A percentile compares a stretch with the other conserved stretches of the same genome.
Conservation (phyloP, 345 rosid genomes). For the Sisymbrium altissimum region DNA sequence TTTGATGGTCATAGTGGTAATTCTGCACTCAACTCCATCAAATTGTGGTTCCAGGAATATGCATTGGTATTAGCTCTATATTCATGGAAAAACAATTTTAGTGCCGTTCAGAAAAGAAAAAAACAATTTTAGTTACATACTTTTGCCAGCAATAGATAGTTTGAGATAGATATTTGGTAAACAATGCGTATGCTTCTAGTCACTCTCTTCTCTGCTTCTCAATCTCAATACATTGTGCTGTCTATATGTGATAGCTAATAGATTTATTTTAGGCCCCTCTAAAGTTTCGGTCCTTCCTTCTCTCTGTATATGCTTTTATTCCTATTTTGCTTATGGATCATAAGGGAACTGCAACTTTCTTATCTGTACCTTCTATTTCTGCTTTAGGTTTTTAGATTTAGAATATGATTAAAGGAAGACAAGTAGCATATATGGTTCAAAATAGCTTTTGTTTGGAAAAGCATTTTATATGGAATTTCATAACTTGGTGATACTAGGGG, state of each 20-base stretch:
- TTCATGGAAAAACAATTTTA: slow-evolving; percentile 39
- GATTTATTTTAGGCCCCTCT: neutral
- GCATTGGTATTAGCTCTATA: slow-evolving; percentile 90
- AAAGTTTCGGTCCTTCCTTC: neutral
- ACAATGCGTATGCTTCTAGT: slow-evolving; percentile 6
- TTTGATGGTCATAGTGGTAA: slow-evolving; percentile 98
- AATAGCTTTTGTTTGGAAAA: neutral
- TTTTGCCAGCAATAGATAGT: slow-evolving; percentile 28
- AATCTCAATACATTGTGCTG: neutral
- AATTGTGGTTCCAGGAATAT: slow-evolving; percentile 96
- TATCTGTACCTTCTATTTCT: neutral
- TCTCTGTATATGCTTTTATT: neutral
- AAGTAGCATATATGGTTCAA: neutral
- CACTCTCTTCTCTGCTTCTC: slow-evolving; percentile 18
- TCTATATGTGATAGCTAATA: neutral
- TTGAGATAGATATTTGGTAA: slow-evolving; percentile 10
- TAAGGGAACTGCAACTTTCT: neutral
- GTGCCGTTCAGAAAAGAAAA: too few species aligned
- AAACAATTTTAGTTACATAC: slow-evolving; percentile 30
- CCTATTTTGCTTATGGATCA: neutral
- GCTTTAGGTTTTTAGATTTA: neutral
- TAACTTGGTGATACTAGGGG: slow-evolving; percentile 51
- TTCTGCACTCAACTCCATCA: slow-evolving; percentile 97
- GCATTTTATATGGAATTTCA: neutral
- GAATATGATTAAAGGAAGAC: neutral